Base-by-base conservation (phyloP, 2,329 filamentous ascomycete species). In the Colletotrichum nymphaeae region DNA sequence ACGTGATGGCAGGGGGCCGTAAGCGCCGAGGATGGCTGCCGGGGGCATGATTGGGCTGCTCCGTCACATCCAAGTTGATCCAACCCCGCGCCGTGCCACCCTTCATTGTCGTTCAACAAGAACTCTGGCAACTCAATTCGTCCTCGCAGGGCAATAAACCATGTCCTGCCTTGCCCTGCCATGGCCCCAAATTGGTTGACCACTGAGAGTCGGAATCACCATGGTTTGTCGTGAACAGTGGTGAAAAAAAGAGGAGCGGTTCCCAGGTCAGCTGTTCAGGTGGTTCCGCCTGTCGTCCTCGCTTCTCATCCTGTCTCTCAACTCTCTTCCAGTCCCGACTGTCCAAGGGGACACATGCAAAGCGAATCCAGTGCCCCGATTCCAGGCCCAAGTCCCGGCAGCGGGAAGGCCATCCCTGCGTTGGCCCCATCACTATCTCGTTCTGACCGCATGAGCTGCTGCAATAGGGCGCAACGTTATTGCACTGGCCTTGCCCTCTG, bases 11-110 rank as follows among this genome's bases (percentile, higher is more conserved):
- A 77, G 75, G 79, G 78, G 78, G 75, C 73, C 77, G 79, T 84
- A 86, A 85, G 81, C 83, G 83, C 83, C 80, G 79, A 78, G 70
- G 22, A 63, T 58, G 67, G 35, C 42, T 30, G 55, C 60, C 55
- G 52, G 67, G 71, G 65, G 68, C 52, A 26, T 80, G 78, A 79
- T 80, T 79, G 79, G 79, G 73, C 59, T 71, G 52, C 73, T 56
- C 32, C 64, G 53, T 72, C 69, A 75, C 73, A 66, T 66, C 57
- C 62, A 53, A 63, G n/a, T 52, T 53, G 46, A 26, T 52, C 60
- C 30, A 55, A 75, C 74, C 74, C 74, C 74, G 72, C 72, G 74
- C 72, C 58, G 69, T 74, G 65, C 74, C 72, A 73, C 72, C 69
- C 64, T 60, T 42, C 16, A 19, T 19, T 42, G 37, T 42, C 37